Evolutionary conservation across 2,329 filamentous ascomycete genomes (phyloP), one percentile per base, ranked within the genome.

Genomic region (Exophiala calicioides): DNA sequence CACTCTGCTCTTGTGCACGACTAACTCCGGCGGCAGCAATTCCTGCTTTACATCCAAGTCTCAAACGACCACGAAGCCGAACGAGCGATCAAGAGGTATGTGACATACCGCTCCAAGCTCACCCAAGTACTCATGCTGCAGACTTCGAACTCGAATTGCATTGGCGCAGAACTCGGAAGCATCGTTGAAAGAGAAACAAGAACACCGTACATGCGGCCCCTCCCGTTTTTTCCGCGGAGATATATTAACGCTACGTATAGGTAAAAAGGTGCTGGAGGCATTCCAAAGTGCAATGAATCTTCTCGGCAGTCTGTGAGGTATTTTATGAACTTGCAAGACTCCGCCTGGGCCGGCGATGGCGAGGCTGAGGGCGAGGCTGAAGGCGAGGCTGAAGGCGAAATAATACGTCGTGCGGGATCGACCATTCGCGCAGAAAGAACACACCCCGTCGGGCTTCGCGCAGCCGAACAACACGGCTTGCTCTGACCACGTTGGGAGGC

Each of bases 101-200:
- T 50, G 43, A 26, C 12, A 29, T 18, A 32, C 8, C 15, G 13
- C 20, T 21, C 10, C 32, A 23, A 5, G 19, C 36, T 31, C 21
- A 33, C 6, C 4, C 39, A 29, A 24, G 16, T 47, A 24, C 47
- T 50, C 45, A 44, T 36, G 21, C 24, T 30, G 7, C 52, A 88
- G 86, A 44, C 75, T 95, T 34, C 86, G 85, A 61, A 96, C 90
- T 2, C 82, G 90, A 52, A 82, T 85, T 64, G 76, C 81, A 51
- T 86, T 85, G 64, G 88, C 95, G 21, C 81, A 85, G 52, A 74
- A 88, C 32, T 81, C 85, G 0, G 90, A 95, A 64, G 73, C 80
- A 29, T 78, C 75, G 19, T 74, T 95, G 46, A 80, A 82, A 43
- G 77, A 84, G 57, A 93, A 86, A 63, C 85, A 90, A 61, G 76